A percentile compares a stretch with the other conserved stretches of the same genome.
phyloP scores from a whole-genome alignment of 1,139 yeast species.

The Diutina mesorugosa region DNA sequence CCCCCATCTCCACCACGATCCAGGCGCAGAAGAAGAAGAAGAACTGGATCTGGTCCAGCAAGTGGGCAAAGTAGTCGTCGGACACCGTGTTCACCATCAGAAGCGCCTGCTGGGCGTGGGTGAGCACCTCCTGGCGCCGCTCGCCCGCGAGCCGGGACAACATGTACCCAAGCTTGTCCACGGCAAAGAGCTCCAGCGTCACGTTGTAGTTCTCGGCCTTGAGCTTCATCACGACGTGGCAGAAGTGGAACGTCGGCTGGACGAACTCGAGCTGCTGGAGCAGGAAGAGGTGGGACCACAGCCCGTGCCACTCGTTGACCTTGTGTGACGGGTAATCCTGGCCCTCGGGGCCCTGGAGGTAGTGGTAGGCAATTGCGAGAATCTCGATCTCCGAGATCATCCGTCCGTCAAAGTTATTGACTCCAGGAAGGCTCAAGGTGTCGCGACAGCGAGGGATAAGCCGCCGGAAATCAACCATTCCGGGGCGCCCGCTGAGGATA shows the following conservation, averaged over 20 bases:
- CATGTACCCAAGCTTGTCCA: background rate
- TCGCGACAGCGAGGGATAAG: slow-evolving; percentile 47
- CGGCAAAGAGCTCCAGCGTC: slow-evolving; percentile 1
- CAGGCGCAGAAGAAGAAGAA: slow-evolving; percentile 40
- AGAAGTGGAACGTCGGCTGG: slow-evolving; percentile 60
- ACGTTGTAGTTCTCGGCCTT: slow-evolving; percentile 3
- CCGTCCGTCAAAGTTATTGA: slow-evolving; percentile 74
- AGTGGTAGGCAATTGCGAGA: slow-evolving; percentile 49
- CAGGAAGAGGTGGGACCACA: slow-evolving; percentile 59
- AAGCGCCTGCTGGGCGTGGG: slow-evolving; percentile 16
- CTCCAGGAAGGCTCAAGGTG: slow-evolving; percentile 45
- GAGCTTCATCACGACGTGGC: slow-evolving; percentile 35
- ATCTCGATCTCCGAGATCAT: slow-evolving; percentile 72
- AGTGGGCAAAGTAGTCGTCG: slow-evolving; percentile 53
- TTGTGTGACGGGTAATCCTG: slow-evolving; percentile 14
- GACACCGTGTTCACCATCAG: slow-evolving; percentile 28
- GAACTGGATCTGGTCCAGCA: slow-evolving; percentile 57
- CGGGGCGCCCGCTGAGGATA: slow-evolving; percentile 60
- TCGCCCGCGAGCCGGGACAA: background rate
- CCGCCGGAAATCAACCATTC: slow-evolving; percentile 56
- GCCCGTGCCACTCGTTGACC: slow-evolving; percentile 51
- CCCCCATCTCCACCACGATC: slow-evolving; percentile 13
- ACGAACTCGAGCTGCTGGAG: slow-evolving; percentile 73
- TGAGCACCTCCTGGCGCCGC: slow-evolving; percentile 10
- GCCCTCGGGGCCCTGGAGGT: slow-evolving; percentile 30